Conservation (phyloP, 768 basidiomycete species). For the Filobasidium floriforme region DNA sequence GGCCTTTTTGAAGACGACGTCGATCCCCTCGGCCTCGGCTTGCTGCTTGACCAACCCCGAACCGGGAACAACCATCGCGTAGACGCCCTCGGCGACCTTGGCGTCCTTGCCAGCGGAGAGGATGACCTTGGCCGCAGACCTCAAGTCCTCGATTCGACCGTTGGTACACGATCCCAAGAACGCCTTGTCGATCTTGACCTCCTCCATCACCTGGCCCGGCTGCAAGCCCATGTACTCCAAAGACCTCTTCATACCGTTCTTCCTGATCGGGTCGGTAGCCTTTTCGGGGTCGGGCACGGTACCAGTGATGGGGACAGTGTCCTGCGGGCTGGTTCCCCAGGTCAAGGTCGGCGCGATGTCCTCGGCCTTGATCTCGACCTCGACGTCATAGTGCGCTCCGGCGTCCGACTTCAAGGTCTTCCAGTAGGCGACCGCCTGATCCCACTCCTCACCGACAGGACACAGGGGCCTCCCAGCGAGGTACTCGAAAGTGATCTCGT, state of each 20-base stretch:
- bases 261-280: conserved; percentile 60
- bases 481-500: conserved; percentile 77
- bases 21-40: conserved; percentile 80
- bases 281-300: conserved; percentile 66
- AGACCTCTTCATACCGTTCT: conserved; percentile 63
- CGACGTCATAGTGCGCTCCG: conserved; percentile 74
- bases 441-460: conserved; percentile 73
- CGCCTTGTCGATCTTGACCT: conserved; percentile 74
- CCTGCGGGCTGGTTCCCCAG: conserved; percentile 89
- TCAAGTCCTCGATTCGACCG: conserved; percentile 84
- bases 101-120: conserved; percentile 62
- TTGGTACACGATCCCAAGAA: conserved; percentile 95
- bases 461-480: conserved; percentile 71
- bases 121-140: conserved; percentile 72
- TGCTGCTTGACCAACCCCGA: conserved; percentile 85
- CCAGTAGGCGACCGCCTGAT: conserved; percentile 79
- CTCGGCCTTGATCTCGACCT: conserved; percentile 68
- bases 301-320: conserved; percentile 74
- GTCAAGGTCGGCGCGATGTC: conserved; percentile 85
- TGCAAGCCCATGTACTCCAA: conserved; percentile 80
- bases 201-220: conserved; percentile 69
- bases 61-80: conserved; percentile 87
- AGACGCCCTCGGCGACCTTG: conserved; percentile 63
- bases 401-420: conserved; percentile 66
- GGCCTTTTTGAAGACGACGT: conserved; percentile 75